phyloP scores from a whole-genome alignment of 2,329 filamentous ascomycete genomes.

The Dactylellina parvicollis region DNA sequence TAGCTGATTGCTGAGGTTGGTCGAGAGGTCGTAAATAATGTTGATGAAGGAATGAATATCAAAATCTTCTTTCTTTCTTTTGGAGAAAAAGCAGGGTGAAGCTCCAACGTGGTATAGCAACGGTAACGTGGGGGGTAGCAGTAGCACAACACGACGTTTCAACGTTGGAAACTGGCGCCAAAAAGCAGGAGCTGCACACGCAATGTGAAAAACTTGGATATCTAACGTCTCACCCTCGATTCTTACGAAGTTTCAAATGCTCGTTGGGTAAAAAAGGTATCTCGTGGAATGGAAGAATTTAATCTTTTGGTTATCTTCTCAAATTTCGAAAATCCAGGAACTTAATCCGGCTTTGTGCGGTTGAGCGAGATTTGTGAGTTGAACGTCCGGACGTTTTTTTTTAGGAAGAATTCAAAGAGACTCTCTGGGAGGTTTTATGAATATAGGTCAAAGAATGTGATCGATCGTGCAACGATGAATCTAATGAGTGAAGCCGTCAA shows the following conservation, averaged over 20 bases:
- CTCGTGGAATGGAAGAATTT: too few relatives aligned
- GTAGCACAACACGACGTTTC: neutral
- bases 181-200: neutral
- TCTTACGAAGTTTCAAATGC: neutral
- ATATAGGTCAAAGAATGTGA: slow-evolving; percentile 19
- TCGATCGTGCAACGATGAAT: slow-evolving; percentile 43
- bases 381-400: slow-evolving; percentile 13
- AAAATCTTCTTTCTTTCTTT: neutral
- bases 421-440: slow-evolving; percentile 31
- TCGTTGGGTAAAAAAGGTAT: too few relatives aligned
- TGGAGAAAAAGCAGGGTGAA: neutral
- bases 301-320: neutral
- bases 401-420: neutral
- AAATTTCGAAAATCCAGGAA: slow-evolving; percentile 10
- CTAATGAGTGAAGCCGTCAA: slow-evolving; percentile 29
- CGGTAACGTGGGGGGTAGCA: neutral
- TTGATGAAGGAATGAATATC: slow-evolving; percentile 8
- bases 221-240: neutral
- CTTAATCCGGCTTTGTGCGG: slow-evolving; percentile 16
- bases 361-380: neutral
- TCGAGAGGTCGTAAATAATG: neutral
- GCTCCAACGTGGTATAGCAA: slow-evolving; percentile 4
- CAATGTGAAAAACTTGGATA: neutral
- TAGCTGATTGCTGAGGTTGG: slow-evolving; percentile 23
- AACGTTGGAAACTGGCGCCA: neutral